phyloP scores from a whole-genome alignment of 345 rosid genomes.

The Iberis pinnata region DNA sequence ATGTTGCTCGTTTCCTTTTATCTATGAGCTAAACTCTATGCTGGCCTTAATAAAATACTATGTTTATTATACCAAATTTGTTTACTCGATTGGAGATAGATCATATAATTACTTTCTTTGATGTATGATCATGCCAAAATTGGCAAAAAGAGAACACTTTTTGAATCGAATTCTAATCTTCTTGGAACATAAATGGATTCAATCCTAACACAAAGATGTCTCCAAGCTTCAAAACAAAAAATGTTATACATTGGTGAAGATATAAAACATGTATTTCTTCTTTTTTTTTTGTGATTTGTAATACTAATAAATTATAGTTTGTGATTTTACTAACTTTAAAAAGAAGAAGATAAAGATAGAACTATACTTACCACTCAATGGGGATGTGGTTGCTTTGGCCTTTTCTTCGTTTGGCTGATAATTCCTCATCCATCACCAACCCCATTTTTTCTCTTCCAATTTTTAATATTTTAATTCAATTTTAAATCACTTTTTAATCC shows the following conservation, averaged over 20 bases:
- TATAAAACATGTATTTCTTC: no score
- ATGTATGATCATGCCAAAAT: no score
- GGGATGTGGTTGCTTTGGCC: constrained; percentile 58
- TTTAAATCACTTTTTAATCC: constrained; percentile 2
- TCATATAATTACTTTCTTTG: no score
- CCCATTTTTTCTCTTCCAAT: constrained; percentile 9
- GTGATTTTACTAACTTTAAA: background rate
- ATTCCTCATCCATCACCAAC: constrained; percentile 49
- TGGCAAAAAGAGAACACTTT: no score
- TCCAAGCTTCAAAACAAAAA: constrained; percentile 14
- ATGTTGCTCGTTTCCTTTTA: constrained; percentile 3
- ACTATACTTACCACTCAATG: constrained; percentile 53
- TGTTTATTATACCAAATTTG: no score
- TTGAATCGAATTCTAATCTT: no score
- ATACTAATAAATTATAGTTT: background rate
- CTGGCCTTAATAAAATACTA: constrained; percentile 1
- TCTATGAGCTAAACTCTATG: constrained; percentile 1
- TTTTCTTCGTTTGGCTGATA: constrained; percentile 37
- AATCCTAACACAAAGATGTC: constrained; percentile 1
- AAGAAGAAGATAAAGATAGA: constrained; percentile 24
- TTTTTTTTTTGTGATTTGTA: background rate
- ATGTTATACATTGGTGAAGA: no score
- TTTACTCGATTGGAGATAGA: no score
- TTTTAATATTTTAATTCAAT: background rate
- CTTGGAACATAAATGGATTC: background rate